Conservation (phyloP, 1,139 yeast genomes). For the Geotrichum carabidarum region DNA sequence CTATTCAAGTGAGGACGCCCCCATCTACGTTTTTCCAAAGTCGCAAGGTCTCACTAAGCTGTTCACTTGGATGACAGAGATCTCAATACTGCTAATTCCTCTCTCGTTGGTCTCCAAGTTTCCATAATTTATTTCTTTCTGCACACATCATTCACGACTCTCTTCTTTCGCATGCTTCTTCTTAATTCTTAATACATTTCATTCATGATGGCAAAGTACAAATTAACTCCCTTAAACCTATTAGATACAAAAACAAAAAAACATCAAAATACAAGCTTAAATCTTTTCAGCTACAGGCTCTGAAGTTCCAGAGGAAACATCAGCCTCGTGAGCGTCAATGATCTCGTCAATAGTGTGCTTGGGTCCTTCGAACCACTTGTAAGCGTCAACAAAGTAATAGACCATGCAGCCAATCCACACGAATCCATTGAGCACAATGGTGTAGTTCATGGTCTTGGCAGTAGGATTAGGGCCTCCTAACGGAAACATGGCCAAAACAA, state of each 20-base stretch:
- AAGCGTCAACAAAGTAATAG: constrained; percentile 52
- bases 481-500: constrained; percentile 58
- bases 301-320: constrained; percentile 6
- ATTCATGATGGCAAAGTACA: no score
- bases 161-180: not conserved
- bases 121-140: not conserved
- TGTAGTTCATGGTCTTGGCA: constrained; percentile 57
- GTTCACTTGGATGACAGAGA: not conserved
- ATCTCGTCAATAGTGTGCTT: constrained; percentile 46
- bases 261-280: not conserved
- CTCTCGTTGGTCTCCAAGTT: not conserved
- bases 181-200: no score
- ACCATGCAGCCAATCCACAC: constrained; percentile 48
- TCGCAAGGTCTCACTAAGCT: not conserved
- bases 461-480: constrained; percentile 48
- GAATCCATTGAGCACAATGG: constrained; percentile 55
- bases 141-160: not conserved
- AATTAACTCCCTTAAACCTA: no score
- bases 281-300: not conserved
- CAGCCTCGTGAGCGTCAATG: constrained; percentile 25
- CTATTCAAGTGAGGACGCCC: not conserved
- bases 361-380: constrained; percentile 62
- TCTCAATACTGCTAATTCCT: not conserved
- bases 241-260: not conserved
- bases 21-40: not conserved